Conservation (phyloP, 2,329 filamentous ascomycete genomes). For the Orbilia brochopaga region DNA sequence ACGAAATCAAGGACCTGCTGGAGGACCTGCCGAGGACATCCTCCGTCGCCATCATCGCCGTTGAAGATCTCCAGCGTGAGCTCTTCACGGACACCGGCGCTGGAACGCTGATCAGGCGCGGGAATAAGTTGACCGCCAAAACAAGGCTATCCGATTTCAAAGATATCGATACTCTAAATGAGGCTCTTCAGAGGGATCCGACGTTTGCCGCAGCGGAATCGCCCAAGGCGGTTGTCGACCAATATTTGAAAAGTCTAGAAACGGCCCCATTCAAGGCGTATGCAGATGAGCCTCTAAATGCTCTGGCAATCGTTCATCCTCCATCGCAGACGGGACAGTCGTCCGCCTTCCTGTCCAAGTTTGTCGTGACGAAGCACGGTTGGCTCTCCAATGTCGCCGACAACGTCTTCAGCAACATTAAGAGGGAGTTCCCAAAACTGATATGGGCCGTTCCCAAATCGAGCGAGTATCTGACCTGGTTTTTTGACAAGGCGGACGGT, state of each 20-base stretch:
- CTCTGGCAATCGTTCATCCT: conserved; percentile 84
- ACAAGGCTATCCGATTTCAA: conserved; percentile 75
- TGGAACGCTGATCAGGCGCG: conserved; percentile 87
- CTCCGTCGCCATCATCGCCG: conserved; percentile 96
- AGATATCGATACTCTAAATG: conserved; percentile 77
- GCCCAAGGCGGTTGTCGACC: conserved; percentile 78
- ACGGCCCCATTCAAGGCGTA: conserved; percentile 86
- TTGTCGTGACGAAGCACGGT: conserved; percentile 90
- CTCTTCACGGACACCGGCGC: conserved; percentile 95
- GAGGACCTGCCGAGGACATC: conserved; percentile 87
- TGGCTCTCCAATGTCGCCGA: conserved; percentile 95
- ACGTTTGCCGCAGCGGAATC: conserved; percentile 69
- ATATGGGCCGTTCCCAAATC: conserved; percentile 97
- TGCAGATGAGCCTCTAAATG: conserved; percentile 92
- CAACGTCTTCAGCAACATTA: conserved; percentile 90
- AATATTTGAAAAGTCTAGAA: conserved; percentile 80
- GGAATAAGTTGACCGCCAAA: conserved; percentile 82
- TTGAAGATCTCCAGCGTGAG: conserved; percentile 93
- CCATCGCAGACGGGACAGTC: conserved; percentile 70
- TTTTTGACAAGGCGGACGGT: conserved; percentile 95
- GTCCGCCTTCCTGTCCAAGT: conserved; percentile 83
- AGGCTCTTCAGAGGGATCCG: conserved; percentile 77
- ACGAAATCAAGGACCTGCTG: conserved; percentile 92
- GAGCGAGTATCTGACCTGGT: conserved; percentile 97
- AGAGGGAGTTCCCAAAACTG: conserved; percentile 88